Base-by-base conservation (phyloP, 768 basidiomycete species). In the Auriscalpium microsporum region DNA sequence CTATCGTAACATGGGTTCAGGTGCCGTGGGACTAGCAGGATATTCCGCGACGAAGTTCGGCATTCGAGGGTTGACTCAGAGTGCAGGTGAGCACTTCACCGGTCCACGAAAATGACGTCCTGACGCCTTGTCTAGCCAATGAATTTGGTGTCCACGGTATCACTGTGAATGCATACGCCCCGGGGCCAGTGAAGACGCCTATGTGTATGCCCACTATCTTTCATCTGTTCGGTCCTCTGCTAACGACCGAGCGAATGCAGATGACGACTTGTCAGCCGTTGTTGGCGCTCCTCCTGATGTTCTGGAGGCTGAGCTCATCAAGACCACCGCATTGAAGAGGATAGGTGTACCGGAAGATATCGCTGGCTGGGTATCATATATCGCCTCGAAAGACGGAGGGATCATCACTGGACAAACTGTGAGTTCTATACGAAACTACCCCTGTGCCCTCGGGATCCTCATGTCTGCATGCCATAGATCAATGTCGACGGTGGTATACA, bases 141-240 rank as follows among this genome's bases (percentile, higher is more conserved):
- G 58, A 54, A 38, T 50, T 65, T 38, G 57, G 53, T 14, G 42
- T 36, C 8, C 44, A 56, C 48, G 56, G 58, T 23, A 63, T 65
- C 42, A 64, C 64, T 1, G 64, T 64, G 8, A 65, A 65, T 23
- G 55, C 64, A 6, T 65, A 64, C 23, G 59, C 64, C 10, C 58
- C 64, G 19, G 64, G 63, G 2, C 45, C 50, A 38, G 45, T 64
- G 2, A 55, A 58, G 23, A 56, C 62, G 14, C 36, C 45, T 8
- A 49, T 63, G 52, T 28, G 63, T 64, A 50, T 48, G 63, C 34
- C n/a, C 21, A 14, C 28, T 11, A 19, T 14, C 4, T 11, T 7
- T 21, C 36, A 11, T 17, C 14, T 10, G 8, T 28, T 16, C 11
- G 9, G 9, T 38, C 53, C 33, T 48, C 8, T 44, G 17, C 8